Conservation (phyloP, 768 basidiomycete species). For the Trametes punicea region DNA sequence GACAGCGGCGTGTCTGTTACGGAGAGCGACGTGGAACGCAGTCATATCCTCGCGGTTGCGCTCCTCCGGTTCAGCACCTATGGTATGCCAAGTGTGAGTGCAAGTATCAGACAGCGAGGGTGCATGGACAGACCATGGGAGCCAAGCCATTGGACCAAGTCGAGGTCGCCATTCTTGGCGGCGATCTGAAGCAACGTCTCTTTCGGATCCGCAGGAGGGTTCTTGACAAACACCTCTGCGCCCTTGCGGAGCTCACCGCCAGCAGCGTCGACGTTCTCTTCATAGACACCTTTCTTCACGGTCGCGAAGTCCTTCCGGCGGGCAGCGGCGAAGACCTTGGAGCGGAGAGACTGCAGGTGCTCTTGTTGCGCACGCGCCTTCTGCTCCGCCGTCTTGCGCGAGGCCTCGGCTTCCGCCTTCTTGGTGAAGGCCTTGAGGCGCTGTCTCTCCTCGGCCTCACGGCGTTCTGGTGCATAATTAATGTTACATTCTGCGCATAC, state of each 20-base stretch:
- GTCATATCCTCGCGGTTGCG: constrained; percentile 55
- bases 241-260: constrained; percentile 66
- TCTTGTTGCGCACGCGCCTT: constrained; percentile 44
- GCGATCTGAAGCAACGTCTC: constrained; percentile 75
- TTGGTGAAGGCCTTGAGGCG: constrained; percentile 52
- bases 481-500: background rate
- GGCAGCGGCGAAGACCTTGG: constrained; percentile 63
- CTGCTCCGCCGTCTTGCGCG: constrained; percentile 49
- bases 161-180: constrained; percentile 48
- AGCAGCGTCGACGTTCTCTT: constrained; percentile 63
- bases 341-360: constrained; percentile 53
- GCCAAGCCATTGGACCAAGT: constrained; percentile 66
- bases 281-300: constrained; percentile 67
- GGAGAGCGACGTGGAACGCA: constrained; percentile 64
- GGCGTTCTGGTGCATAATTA: constrained; percentile 38
- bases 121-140: constrained; percentile 46
- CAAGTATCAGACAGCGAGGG: constrained; percentile 1
- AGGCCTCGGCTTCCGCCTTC: constrained; percentile 50
- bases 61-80: constrained; percentile 75
- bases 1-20: constrained; percentile 48
- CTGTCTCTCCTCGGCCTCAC: constrained; percentile 55
- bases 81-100: constrained; percentile 14
- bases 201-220: constrained; percentile 46
- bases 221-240: constrained; percentile 48
- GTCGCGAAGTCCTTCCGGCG: constrained; percentile 47